phyloP scores from a whole-genome alignment of 2,329 filamentous ascomycete genomes.

The Leptosphaerulina australis region DNA sequence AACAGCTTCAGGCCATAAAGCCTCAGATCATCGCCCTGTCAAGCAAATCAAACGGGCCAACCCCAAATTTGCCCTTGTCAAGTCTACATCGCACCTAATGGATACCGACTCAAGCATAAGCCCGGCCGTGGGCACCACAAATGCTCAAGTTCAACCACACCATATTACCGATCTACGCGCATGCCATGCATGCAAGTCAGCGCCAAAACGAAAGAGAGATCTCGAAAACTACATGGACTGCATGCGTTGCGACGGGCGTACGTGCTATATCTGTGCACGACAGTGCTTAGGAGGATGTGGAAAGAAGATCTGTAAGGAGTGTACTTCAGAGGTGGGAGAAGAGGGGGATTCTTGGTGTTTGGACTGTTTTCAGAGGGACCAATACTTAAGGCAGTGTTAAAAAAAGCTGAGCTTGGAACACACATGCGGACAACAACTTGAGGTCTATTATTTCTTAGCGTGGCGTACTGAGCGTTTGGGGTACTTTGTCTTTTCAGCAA shows the following conservation, averaged over 20 bases:
- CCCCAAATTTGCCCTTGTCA: conserved; percentile 32
- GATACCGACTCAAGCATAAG: conserved; percentile 28
- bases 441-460: conserved; percentile 10
- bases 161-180: conserved; percentile 48
- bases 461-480: conserved; percentile 17
- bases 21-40: conserved; percentile 34
- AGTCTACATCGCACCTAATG: conserved; percentile 44
- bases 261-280: conserved; percentile 73
- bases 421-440: neutral
- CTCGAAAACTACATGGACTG: conserved; percentile 71
- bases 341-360: conserved; percentile 71
- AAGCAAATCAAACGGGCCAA: conserved; percentile 40
- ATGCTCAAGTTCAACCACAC: conserved; percentile 7
- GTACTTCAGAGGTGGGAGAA: conserved; percentile 68
- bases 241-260: conserved; percentile 64
- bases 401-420: neutral
- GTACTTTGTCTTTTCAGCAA: neutral
- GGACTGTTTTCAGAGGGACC: conserved; percentile 56
- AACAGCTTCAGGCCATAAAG: conserved; percentile 11
- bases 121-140: neutral
- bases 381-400: conserved; percentile 28
- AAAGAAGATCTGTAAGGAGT: conserved; percentile 67
- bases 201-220: conserved; percentile 68
- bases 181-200: conserved; percentile 71
- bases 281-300: conserved; percentile 61